phyloP scores from a whole-genome alignment of 1,139 yeast species.

The Yarrowia galli region DNA sequence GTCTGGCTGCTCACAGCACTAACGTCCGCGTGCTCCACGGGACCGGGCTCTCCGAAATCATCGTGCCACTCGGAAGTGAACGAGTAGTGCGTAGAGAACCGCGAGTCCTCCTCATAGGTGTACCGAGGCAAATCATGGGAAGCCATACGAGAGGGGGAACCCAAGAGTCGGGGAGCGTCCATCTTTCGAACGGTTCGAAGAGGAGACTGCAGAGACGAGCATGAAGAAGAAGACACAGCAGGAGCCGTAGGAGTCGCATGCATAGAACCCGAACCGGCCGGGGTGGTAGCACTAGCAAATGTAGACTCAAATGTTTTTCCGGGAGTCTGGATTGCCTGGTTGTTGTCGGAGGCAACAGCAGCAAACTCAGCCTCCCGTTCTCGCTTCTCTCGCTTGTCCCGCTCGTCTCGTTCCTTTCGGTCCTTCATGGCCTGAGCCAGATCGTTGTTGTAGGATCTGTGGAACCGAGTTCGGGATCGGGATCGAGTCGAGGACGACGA shows the following conservation, averaged over 20 bases:
- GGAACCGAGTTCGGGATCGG: conserved; percentile 39
- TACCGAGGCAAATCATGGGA: conserved; percentile 25
- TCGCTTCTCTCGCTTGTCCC: conserved; percentile 16
- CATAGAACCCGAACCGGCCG: conserved; percentile 29
- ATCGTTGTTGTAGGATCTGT: conserved; percentile 36
- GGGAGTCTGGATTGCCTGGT: conserved; percentile 6
- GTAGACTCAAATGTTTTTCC: conserved; percentile 3
- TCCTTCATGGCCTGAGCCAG: conserved; percentile 37
- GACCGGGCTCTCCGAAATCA: conserved; percentile 49
- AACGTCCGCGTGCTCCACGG: conserved; percentile 43
- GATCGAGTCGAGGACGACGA: conserved; percentile 41
- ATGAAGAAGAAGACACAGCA: background rate
- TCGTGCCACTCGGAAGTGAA: conserved; percentile 38
- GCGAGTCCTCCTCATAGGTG: conserved; percentile 30
- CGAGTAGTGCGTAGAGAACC: conserved; percentile 23
- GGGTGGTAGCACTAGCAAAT: conserved; percentile 16
- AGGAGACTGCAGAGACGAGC: conserved; percentile 26
- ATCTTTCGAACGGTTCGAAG: conserved; percentile 31
- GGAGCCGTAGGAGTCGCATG: conserved; percentile 34
- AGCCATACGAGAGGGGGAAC: conserved; percentile 26
- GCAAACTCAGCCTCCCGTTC: conserved; percentile 13
- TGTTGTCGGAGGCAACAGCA: too few relatives aligned
- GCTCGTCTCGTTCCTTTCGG: conserved; percentile 36
- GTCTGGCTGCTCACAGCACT: conserved; percentile 41
- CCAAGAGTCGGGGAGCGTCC: conserved; percentile 33